Conservation (phyloP, 108 stramenopile genomes). For the Craspedostauros australis region DNA sequence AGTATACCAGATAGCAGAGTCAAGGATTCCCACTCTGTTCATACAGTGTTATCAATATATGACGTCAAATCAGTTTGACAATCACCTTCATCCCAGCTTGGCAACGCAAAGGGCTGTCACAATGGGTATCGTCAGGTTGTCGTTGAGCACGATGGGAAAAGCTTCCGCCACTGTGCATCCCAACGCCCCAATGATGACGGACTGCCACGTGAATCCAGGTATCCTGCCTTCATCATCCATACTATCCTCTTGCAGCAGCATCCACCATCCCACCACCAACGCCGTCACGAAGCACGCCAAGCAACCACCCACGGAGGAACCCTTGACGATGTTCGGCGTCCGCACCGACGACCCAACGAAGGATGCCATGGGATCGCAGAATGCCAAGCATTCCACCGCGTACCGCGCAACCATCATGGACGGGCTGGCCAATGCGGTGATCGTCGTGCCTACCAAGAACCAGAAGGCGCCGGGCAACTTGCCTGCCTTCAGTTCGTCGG, state of each 20-base stretch:
- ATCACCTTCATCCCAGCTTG: not conserved
- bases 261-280: conserved; percentile 18
- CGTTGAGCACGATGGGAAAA: conserved; percentile 39
- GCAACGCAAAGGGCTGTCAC: conserved; percentile 32
- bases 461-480: conserved; percentile 53
- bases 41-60: not conserved
- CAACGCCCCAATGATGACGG: conserved; percentile 25
- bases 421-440: conserved; percentile 17
- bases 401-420: conserved; percentile 27
- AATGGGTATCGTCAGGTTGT: conserved; percentile 53
- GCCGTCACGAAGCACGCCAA: conserved; percentile 45
- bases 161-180: conserved; percentile 48
- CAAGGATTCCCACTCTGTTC: not conserved
- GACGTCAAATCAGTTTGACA: not conserved
- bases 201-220: no score
- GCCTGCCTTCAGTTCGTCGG: conserved; percentile 16
- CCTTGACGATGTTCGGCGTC: conserved; percentile 14
- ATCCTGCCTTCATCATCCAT: not conserved
- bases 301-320: conserved; percentile 36
- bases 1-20: no score
- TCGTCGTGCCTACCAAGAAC: conserved; percentile 39
- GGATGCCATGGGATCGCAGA: conserved; percentile 57
- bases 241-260: not conserved
- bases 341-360: conserved; percentile 34
- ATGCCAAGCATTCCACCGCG: conserved; percentile 45